phyloP scores from a whole-genome alignment of 1,139 yeast species.

The Suhomyces anneliseae region DNA sequence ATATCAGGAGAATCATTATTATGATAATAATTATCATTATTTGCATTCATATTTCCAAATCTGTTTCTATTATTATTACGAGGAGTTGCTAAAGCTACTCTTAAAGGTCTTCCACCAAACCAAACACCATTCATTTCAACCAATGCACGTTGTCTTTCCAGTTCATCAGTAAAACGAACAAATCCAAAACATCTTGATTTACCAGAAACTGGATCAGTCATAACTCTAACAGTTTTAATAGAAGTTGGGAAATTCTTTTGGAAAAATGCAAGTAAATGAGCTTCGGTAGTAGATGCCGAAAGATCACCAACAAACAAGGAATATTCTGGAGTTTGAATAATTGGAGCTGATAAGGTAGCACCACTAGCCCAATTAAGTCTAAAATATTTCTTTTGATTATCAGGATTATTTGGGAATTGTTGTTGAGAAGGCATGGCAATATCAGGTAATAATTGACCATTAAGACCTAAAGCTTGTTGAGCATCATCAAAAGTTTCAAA shows the following conservation, averaged over 20 bases:
- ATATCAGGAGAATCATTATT: constrained; percentile 6
- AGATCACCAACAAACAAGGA: constrained; percentile 79
- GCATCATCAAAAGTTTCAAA: constrained; percentile 66
- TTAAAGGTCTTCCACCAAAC: constrained; percentile 71
- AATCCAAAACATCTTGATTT: constrained; percentile 76
- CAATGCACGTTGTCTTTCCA: constrained; percentile 63
- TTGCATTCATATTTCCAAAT: neutral
- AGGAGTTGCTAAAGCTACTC: constrained; percentile 73
- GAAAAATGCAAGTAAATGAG: constrained; percentile 64
- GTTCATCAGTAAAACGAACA: constrained; percentile 64
- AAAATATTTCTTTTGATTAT: constrained; percentile 59
- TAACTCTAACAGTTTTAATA: constrained; percentile 66
- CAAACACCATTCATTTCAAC: constrained; percentile 73
- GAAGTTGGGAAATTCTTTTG: constrained; percentile 61
- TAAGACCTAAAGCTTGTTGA: constrained; percentile 59
- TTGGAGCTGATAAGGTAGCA: constrained; percentile 55
- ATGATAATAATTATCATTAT: constrained; percentile 3
- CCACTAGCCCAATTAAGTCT: constrained; percentile 77
- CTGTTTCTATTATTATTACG: constrained; percentile 22
- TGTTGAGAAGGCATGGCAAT: constrained; percentile 50
- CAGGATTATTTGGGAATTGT: constrained; percentile 44
- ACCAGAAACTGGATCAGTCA: constrained; percentile 75
- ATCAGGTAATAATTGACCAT: constrained; percentile 65
- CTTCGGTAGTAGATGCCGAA: constrained; percentile 71
- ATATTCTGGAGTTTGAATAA: constrained; percentile 52